phyloP scores from a whole-genome alignment of 768 basidiomycete genomes.

The Artomyces pyxidatus region DNA sequence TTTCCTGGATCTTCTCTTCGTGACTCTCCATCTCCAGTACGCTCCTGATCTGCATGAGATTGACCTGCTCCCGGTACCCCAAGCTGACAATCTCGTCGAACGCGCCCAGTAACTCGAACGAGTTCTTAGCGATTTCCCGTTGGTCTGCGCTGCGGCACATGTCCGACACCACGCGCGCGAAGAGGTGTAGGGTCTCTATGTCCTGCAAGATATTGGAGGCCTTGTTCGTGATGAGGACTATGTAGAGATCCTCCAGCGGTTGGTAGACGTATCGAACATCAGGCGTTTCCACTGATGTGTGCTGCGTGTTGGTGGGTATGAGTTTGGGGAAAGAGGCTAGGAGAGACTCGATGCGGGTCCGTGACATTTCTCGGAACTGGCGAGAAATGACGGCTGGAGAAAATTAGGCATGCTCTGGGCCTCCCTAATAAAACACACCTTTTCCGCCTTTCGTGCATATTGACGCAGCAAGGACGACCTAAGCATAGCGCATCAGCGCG shows the following conservation, averaged over 20 bases:
- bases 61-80: constrained; percentile 77
- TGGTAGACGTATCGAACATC: constrained; percentile 98
- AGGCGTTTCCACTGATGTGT: constrained; percentile 91
- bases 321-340: constrained; percentile 96
- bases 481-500: too few species aligned
- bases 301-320: constrained; percentile 89
- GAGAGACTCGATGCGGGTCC: constrained; percentile 89
- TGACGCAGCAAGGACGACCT: constrained; percentile 92
- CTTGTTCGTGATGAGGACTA: constrained; percentile 96
- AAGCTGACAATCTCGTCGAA: constrained; percentile 95
- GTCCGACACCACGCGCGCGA: constrained; percentile 90
- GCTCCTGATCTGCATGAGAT: constrained; percentile 69
- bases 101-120: constrained; percentile 89
- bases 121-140: constrained; percentile 81
- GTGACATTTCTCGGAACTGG: constrained; percentile 90
- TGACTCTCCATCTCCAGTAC: constrained; percentile 87
- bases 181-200: constrained; percentile 91
- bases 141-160: constrained; percentile 82
- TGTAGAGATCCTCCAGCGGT: constrained; percentile 93
- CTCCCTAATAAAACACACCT: constrained; percentile 39
- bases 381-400: constrained; percentile 84
- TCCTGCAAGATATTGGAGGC: constrained; percentile 98
- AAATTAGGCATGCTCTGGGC: neutral
- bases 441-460: constrained; percentile 95
- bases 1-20: constrained; percentile 95